phyloP scores from a whole-genome alignment of 164 flowering plant genomes.

The Magnolia sinica region DNA sequence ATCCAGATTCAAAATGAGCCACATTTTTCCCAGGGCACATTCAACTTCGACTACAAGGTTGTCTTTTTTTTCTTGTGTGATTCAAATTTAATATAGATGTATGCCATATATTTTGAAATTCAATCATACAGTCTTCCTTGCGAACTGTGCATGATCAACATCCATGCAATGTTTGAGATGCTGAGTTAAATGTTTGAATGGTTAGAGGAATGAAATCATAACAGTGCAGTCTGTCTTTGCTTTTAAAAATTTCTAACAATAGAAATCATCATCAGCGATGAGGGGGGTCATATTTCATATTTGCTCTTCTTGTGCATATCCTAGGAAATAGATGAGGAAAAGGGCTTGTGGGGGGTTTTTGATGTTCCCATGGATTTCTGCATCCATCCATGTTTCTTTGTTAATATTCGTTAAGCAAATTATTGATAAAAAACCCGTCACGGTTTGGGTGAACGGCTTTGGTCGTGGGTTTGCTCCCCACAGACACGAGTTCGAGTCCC shows the following conservation, averaged over 20 bases:
- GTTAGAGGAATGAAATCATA: background rate
- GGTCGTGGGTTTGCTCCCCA: no score
- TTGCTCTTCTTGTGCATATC: background rate
- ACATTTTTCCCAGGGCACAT: conserved; percentile 90
- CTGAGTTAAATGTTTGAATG: background rate
- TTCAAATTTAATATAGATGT: background rate
- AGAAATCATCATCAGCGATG: background rate
- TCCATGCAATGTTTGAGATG: background rate
- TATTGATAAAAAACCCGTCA: no score
- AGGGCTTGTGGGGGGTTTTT: background rate
- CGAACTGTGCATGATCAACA: background rate
- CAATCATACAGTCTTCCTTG: background rate
- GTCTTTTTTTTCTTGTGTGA: background rate
- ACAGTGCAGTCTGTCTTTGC: background rate
- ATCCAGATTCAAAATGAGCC: conserved; percentile 78
- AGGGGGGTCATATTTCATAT: background rate
- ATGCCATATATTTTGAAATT: background rate
- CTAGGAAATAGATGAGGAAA: background rate
- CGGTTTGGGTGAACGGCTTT: no score
- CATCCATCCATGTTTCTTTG: background rate
- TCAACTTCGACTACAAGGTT: conserved; percentile 90
- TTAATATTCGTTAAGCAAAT: no score
- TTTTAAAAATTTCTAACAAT: background rate
- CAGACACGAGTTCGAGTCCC: no score
- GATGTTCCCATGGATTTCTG: background rate